Evolutionary conservation across 441 rosid genomes (phyloP).

Genomic region (Adansonia grandidieri): DNA sequence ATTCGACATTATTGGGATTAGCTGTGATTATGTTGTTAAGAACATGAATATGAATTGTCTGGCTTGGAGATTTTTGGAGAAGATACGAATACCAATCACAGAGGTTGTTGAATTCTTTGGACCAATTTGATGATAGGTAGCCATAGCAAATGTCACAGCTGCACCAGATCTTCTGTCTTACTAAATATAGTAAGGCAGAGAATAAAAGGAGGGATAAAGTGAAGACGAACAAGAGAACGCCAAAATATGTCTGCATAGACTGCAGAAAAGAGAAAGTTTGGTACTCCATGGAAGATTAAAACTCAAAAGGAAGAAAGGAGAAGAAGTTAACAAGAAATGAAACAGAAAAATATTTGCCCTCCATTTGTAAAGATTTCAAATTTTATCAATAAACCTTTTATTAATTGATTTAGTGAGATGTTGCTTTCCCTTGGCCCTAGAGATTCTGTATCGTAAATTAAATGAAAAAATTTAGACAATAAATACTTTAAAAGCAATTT

Average conservation of each 20-base stretch:
- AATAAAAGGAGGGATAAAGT: constrained; percentile 15
- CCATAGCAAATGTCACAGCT: constrained; percentile 57
- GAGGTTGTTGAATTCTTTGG: constrained; percentile 55
- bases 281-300: constrained; percentile 27
- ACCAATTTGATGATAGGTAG: constrained; percentile 56
- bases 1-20: constrained; percentile 61
- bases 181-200: constrained; percentile 16
- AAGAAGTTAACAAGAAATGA: neutral
- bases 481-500: neutral
- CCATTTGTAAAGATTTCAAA: neutral
- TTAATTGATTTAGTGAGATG: neutral
- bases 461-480: neutral
- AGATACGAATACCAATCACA: constrained; percentile 76
- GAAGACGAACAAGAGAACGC: constrained; percentile 9
- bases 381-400: neutral
- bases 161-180: constrained; percentile 45
- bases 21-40: constrained; percentile 61
- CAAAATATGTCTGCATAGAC: neutral
- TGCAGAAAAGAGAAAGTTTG: constrained; percentile 1
- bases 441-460: neutral
- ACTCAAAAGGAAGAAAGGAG: neutral
- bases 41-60: constrained; percentile 67
- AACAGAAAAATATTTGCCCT: neutral
- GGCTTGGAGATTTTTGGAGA: constrained; percentile 54
- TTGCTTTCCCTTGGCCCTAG: neutral